These are phyloP conservation scores for Geosmithia morbida DNA, from an alignment of 2,329 filamentous ascomycete species.

Conservation along the genomic window DNA sequence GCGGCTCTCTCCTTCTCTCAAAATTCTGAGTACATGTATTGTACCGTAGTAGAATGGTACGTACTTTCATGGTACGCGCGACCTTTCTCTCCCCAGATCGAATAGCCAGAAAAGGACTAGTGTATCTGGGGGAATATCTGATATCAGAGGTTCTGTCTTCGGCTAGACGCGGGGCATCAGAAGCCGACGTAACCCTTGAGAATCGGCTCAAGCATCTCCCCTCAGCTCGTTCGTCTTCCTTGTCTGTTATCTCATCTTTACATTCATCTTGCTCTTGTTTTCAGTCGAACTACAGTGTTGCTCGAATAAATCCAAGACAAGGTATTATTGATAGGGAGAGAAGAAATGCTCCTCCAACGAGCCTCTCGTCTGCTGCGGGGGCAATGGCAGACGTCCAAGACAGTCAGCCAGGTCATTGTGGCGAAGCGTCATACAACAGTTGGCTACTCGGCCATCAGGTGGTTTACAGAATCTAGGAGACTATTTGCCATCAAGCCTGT, in stretches of 20 bases:
- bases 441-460: constrained; percentile 18
- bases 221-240: not conserved
- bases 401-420: constrained; percentile 16
- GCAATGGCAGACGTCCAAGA: constrained; percentile 33
- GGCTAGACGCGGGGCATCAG: constrained; percentile 4
- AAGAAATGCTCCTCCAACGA: constrained; percentile 39
- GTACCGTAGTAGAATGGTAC: not conserved
- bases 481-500: constrained; percentile 60
- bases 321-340: not conserved
- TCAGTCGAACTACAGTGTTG: no score
- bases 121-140: not conserved
- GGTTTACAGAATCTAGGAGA: constrained; percentile 34
- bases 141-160: not conserved
- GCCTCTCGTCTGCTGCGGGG: constrained; percentile 33
- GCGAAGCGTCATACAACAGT: constrained; percentile 12
- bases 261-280: no score
- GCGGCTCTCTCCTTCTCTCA: not conserved
- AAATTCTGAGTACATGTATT: not conserved
- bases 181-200: constrained; percentile 3
- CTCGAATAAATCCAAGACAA: not conserved
- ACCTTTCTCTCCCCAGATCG: not conserved
- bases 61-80: not conserved
- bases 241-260: not conserved
- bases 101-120: not conserved
- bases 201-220: constrained; percentile 3